Evolutionary conservation across 1,284 basidiomycete species (phyloP), one percentile per base, ranked within the genome.

Genomic region (Chalciporus sp.): DNA sequence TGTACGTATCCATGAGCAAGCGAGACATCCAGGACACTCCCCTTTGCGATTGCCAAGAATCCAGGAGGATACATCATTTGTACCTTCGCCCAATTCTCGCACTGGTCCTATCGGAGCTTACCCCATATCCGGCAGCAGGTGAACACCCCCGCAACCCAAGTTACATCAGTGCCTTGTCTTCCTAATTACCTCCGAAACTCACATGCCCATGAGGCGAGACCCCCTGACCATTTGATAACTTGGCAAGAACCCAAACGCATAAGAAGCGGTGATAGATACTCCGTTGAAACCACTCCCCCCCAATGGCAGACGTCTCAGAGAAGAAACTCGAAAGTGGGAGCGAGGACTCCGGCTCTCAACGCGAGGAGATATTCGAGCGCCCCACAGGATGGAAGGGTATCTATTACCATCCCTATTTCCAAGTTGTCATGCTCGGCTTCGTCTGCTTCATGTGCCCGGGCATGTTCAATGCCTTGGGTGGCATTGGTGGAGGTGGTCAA

Each of bases 401-500:
- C 19, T 79, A 77, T 54, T 71, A 70, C 33, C 62, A 72, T 29
- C 70, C 78, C 11, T 57, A 65, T 39, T 72, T 72, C 33, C 71
- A 72, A 43, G 71, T 73, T 37, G 55, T 62, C 37, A 62, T 78
- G 66, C 67, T 78, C 40, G 76, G 74, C 17, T 68, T 78, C 44
- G 70, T 77, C 20, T 79, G 75, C 54, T 80, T 80, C 64, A 65
- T 68, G 64, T 72, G 70, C 20, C 70, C 67, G 10, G 67, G 67
- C 28, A 68, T 68, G 70, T 68, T 71, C 23, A 68, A 68, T 26
- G 67, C 70, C 10, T 37, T 68, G 9, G 57, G 57, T 27, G 88
- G 88, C 29, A 76, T 91, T 49, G 89, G 88, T 16, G 88, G 77
- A 33, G 88, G 86, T 39, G 88, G 88, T 14, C 84, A 86, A 71